Base-by-base conservation (phyloP, 208 protist genomes). In the Crithidia sp. region DNA sequence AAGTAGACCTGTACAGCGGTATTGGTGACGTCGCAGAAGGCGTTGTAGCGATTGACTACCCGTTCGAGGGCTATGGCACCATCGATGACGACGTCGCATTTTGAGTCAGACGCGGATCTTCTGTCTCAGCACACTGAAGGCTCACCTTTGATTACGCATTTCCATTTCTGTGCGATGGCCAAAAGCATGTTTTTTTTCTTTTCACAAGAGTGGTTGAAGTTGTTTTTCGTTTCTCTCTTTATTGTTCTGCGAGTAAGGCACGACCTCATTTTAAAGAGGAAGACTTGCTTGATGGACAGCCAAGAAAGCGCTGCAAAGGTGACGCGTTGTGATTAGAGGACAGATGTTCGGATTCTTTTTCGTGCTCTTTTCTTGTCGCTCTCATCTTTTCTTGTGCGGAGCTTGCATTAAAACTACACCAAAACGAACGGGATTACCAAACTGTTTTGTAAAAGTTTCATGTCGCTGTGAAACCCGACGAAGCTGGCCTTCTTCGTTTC, bases 1-100 rank as follows among this genome's bases (percentile, higher is more conserved):
- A 84, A 64, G 76, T 68, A 49, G 71, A 87, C 45, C 62, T 87
- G 41, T 86, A 86, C 78, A 79, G 85, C 57, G 78, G 81, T 47
- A 60, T 84, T 47, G 77, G 79, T 5, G 81, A 89, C 64, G 67
- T 73, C 37, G 62, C 57, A 12, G 71, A 81, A 17, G 85, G 85
- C 5, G 73, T 74, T 14, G 57, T 70, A 17, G 73, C 75, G 9
- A 89, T 89, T 71, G 85, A 89, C 71, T 89, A 89, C 72, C 85
- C 85, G 10, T 89, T 89, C 68, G 85, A 86, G 45, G 81, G 81
- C 9, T 80, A 87, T 37, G 85, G 85, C 17, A 37, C 73, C 6
- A 86, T 89, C 12, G 69, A 82, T 2, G 79, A 78, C 57, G 71
- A 80, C 54, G 69, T 86, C 17, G 76, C 75, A 16, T 89, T 89